Evolutionary conservation across 176 grass and related monocot species (phyloP).

Genomic region (Olyra latifolia): DNA sequence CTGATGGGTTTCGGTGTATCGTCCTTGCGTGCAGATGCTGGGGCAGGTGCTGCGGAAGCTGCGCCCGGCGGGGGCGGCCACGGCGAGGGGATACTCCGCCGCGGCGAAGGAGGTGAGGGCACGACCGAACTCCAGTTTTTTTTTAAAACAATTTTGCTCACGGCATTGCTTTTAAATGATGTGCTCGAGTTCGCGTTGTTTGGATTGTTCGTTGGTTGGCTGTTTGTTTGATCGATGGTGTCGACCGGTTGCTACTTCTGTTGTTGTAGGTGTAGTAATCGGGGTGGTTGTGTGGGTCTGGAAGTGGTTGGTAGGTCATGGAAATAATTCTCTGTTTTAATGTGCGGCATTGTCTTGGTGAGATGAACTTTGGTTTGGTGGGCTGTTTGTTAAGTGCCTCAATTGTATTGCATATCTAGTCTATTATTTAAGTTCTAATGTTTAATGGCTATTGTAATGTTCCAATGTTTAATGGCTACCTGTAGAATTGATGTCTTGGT

Average conservation of each 20-base stretch:
- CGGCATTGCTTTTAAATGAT: not conserved
- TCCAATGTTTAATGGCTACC: no score
- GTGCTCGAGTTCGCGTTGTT: not conserved
- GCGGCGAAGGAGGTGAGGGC: conserved; percentile 67
- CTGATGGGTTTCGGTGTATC: not conserved
- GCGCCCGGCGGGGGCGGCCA: conserved; percentile 50
- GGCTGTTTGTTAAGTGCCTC: not conserved
- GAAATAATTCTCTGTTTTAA: conserved; percentile 9
- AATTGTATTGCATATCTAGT: not conserved
- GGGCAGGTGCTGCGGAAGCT: conserved; percentile 62
- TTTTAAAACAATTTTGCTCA: not conserved
- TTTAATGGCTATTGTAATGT: not conserved
- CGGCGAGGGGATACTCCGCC: conserved; percentile 52
- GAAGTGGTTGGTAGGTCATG: not conserved
- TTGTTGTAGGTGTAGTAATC: not conserved
- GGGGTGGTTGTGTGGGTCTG: not conserved
- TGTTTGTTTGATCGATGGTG: conserved; percentile 1
- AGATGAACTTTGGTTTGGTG: not conserved
- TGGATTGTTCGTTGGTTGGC: not conserved
- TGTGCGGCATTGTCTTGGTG: not conserved
- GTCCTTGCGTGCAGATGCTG: conserved; percentile 62
- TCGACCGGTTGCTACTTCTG: not conserved
- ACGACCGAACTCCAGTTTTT: not conserved
- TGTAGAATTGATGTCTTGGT: not conserved
- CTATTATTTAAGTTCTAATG: not conserved